These are phyloP conservation scores for Camellia sinensis DNA, from an alignment of 148 eudicot genomes.

Conservation along the genomic window DNA sequence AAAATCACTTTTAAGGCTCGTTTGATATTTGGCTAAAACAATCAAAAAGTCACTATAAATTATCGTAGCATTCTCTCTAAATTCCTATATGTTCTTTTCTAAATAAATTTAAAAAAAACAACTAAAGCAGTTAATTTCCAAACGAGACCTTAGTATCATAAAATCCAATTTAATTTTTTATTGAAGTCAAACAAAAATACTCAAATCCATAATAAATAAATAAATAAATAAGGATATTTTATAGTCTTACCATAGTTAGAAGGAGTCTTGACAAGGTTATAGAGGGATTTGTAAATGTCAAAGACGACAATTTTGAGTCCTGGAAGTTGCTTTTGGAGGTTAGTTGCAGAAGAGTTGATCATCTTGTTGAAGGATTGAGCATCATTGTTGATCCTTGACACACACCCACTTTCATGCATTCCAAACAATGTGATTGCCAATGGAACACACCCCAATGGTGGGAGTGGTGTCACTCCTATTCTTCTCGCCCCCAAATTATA, in stretches of 20 bases:
- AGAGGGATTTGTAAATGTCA: conserved; percentile 78
- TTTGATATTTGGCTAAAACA: no score
- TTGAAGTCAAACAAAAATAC: no score
- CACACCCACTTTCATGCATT: conserved; percentile 56
- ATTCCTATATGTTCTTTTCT: no score
- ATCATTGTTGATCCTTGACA: conserved; percentile 57
- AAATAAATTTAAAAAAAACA: no score
- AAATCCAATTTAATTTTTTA: no score
- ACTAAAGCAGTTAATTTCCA: no score
- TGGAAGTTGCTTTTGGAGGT: conserved; percentile 58
- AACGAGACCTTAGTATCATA: no score
- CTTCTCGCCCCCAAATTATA: conserved; percentile 76
- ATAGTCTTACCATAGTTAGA: conserved; percentile 18
- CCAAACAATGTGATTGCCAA: conserved; percentile 68
- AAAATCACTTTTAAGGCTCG: no score
- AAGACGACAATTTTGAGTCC: conserved; percentile 75
- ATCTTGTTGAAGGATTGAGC: conserved; percentile 80
- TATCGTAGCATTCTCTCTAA: no score
- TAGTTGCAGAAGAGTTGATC: conserved; percentile 58
- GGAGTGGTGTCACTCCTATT: conserved; percentile 89
- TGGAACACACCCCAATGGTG: conserved; percentile 88
- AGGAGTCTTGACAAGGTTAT: conserved; percentile 62
- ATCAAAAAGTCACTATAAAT: no score
- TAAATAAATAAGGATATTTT: no score
- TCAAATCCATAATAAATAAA: no score